A percentile compares a stretch with the other conserved stretches of the same genome.
phyloP scores from a whole-genome alignment of 805 yeast genomes.

The Saccharomyces eubayanus region DNA sequence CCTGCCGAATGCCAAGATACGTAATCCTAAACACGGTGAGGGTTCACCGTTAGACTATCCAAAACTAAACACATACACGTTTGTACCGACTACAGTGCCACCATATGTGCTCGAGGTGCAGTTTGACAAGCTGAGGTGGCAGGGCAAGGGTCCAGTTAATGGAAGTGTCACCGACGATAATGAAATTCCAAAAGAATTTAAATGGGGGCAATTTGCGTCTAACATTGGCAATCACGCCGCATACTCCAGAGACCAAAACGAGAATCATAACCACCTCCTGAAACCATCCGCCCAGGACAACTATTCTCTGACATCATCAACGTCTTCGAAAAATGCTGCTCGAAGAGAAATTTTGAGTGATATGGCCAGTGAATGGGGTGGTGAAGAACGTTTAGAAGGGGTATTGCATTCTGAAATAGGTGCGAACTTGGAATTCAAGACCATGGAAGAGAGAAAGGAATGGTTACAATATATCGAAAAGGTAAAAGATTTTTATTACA shows the following conservation, averaged over 20 bases:
- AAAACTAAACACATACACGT: slow-evolving; percentile 28
- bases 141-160: slow-evolving; percentile 19
- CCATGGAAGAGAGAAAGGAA: slow-evolving; percentile 23
- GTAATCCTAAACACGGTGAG: not conserved
- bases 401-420: slow-evolving; percentile 35
- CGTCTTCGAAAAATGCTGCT: slow-evolving; percentile 8
- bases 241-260: slow-evolving; percentile 11
- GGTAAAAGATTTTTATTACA: slow-evolving; percentile 24
- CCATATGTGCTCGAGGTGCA: slow-evolving; percentile 54
- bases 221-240: slow-evolving; percentile 28
- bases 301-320: not conserved
- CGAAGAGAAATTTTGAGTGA: slow-evolving; percentile 30
- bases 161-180: slow-evolving; percentile 13
- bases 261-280: not conserved
- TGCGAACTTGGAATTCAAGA: slow-evolving; percentile 22
- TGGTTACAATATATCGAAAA: slow-evolving; percentile 25
- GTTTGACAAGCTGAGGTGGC: slow-evolving; percentile 13
- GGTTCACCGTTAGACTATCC: not conserved
- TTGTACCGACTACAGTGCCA: slow-evolving; percentile 43
- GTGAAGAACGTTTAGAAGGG: slow-evolving; percentile 51
- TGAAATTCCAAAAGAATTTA: slow-evolving; percentile 10
- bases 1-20: not conserved
- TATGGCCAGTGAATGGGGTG: slow-evolving; percentile 58
- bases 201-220: slow-evolving; percentile 45
- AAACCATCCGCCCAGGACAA: not conserved